Percentiles rank a stretch among this genome's conserved stretches.
Conservation (phyloP, 1,139 yeast species). For the Barnettozyma hawaiiensis region DNA sequence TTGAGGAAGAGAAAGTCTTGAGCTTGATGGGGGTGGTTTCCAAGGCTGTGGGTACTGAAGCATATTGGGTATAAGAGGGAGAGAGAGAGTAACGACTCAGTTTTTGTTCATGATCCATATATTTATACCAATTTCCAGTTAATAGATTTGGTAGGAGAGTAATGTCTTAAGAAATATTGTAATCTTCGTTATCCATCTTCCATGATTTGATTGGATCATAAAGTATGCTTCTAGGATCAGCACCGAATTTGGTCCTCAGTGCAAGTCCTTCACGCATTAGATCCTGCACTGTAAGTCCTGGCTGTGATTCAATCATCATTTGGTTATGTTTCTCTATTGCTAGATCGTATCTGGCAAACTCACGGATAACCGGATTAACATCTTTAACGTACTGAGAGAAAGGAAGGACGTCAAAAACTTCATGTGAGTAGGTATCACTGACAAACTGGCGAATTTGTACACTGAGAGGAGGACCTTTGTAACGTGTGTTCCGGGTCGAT, state of each 20-base stretch:
- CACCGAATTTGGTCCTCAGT: not conserved
- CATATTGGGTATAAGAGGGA: slow-evolving; percentile 18
- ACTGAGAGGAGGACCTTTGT: slow-evolving; percentile 1
- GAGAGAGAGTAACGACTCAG: not conserved
- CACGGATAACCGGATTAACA: slow-evolving; percentile 22
- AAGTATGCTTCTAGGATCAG: not conserved
- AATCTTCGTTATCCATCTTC: not conserved
- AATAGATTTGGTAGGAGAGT: too few relatives aligned
- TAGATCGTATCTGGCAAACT: slow-evolving; percentile 17
- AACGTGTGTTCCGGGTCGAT: slow-evolving; percentile 16
- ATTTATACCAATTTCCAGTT: too few relatives aligned
- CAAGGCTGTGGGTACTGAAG: slow-evolving; percentile 22
- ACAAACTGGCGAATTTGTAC: slow-evolving; percentile 8
- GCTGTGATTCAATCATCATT: not conserved
- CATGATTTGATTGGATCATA: not conserved
- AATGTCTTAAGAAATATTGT: too few relatives aligned
- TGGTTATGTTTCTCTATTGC: slow-evolving; percentile 1
- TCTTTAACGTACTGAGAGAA: slow-evolving; percentile 13
- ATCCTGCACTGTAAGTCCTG: not conserved
- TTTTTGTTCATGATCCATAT: not conserved
- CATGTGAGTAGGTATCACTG: slow-evolving; percentile 7
- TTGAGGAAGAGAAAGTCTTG: slow-evolving; percentile 41
- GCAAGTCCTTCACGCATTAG: slow-evolving; percentile 1
- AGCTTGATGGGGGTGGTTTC: slow-evolving; percentile 32
- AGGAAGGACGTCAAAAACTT: slow-evolving; percentile 17